Evolutionary conservation across 2,329 filamentous ascomycete species (phyloP).

Genomic region (Exophiala spinifera): DNA sequence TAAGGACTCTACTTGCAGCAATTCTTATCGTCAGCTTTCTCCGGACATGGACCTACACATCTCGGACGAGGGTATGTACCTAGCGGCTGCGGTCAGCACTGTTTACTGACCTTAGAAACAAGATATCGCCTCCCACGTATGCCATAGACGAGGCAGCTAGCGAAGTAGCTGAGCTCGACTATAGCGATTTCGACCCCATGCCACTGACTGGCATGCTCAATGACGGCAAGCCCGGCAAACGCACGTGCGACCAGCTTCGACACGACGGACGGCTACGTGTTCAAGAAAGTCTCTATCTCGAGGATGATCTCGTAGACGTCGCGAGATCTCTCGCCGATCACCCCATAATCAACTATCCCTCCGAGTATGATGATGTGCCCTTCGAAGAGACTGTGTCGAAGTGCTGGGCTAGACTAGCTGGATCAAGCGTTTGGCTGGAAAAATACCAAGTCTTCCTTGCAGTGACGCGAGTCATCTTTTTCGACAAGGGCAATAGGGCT

Average conservation of each 20-base stretch:
- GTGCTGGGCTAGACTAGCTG: constrained; percentile 19
- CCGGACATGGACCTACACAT: not conserved
- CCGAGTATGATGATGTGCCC: constrained; percentile 3
- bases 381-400: not conserved
- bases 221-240: constrained; percentile 2
- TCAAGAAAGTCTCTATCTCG: constrained; percentile 10
- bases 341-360: constrained; percentile 18
- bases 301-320: constrained; percentile 20
- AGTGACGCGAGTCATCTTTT: constrained; percentile 23
- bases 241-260: constrained; percentile 14
- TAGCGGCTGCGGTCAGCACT: not conserved
- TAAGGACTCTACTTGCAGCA: not conserved
- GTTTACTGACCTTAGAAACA: not conserved
- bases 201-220: constrained; percentile 13
- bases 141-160: not conserved
- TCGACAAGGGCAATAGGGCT: constrained; percentile 13
- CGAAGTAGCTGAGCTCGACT: not conserved
- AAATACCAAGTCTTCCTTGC: constrained; percentile 22
- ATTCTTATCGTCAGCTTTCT: not conserved
- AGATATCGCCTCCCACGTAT: not conserved
- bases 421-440: constrained; percentile 22
- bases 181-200: constrained; percentile 1
- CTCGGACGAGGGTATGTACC: not conserved
- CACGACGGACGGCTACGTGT: constrained; percentile 13
- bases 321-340: constrained; percentile 12